Percentiles rank a stretch among this genome's conserved stretches.
phyloP scores from a whole-genome alignment of 2,329 filamentous ascomycete species.

The Epichloe festucae region DNA sequence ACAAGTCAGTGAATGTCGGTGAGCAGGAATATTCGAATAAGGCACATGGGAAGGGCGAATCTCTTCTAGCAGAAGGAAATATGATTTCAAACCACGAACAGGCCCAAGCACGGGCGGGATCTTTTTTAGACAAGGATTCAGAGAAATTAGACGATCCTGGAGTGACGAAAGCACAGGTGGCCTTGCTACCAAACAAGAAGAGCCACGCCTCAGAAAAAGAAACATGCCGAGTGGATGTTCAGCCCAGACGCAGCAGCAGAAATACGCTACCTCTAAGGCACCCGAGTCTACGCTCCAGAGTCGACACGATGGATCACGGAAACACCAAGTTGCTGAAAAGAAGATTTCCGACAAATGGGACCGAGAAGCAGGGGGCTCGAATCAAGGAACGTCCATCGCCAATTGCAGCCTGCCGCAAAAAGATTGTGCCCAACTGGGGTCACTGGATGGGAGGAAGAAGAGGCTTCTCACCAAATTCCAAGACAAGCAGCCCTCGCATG shows the following conservation, averaged over 20 bases:
- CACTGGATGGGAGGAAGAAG: conserved; percentile 8
- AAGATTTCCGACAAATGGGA: neutral
- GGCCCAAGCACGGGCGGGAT: neutral
- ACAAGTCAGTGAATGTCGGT: neutral
- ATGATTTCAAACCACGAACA: conserved; percentile 2
- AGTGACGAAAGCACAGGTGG: neutral
- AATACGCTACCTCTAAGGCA: neutral
- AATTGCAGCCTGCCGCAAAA: neutral
- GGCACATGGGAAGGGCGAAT: neutral
- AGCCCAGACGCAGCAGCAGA: neutral
- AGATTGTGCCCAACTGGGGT: conserved; percentile 2
- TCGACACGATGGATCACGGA: neutral
- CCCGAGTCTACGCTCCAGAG: neutral
- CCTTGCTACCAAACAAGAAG: neutral
- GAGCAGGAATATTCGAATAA: neutral
- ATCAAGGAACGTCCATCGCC: neutral
- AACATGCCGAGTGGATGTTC: neutral
- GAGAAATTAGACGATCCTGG: neutral
- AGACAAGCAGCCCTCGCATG: neutral
- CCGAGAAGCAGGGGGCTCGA: neutral
- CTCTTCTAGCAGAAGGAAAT: neutral
- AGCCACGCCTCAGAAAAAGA: neutral
- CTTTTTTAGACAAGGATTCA: conserved; percentile 4
- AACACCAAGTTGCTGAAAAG: neutral
- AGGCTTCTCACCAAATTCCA: conserved; percentile 2